These are phyloP conservation scores for Populus euphratica DNA, from an alignment of 345 rosid genomes.

Conservation along the genomic window DNA sequence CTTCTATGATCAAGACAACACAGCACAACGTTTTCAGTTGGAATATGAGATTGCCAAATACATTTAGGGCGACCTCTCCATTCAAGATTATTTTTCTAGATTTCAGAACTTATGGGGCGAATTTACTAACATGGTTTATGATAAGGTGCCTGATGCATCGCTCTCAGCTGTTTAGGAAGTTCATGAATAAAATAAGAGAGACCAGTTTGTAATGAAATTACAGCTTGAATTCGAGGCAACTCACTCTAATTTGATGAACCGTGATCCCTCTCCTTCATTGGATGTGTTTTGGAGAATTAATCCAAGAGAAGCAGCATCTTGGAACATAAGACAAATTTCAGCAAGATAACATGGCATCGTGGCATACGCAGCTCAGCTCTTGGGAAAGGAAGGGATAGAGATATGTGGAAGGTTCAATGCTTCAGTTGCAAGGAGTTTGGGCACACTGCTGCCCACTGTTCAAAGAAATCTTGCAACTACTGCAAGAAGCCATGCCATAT, in stretches of 20 bases:
- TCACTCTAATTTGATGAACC: background rate
- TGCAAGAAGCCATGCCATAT: background rate
- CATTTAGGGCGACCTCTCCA: background rate
- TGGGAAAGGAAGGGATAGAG: background rate
- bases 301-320: background rate
- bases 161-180: background rate
- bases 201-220: constrained; percentile 22
- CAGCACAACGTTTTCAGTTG: background rate
- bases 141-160: background rate
- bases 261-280: background rate
- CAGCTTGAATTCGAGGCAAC: background rate
- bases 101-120: constrained; percentile 5
- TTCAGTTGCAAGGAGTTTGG: background rate
- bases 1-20: background rate
- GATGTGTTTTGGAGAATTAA: background rate
- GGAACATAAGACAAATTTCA: background rate
- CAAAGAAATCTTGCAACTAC: background rate
- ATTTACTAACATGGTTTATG: background rate
- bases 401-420: background rate
- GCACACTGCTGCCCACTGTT: background rate
- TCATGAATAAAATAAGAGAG: constrained; percentile 12
- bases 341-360: background rate
- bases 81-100: constrained; percentile 17
- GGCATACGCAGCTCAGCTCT: background rate
- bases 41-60: constrained; percentile 8